phyloP scores from a whole-genome alignment of 495 filamentous ascomycete genomes.

The Xylaria acuta region DNA sequence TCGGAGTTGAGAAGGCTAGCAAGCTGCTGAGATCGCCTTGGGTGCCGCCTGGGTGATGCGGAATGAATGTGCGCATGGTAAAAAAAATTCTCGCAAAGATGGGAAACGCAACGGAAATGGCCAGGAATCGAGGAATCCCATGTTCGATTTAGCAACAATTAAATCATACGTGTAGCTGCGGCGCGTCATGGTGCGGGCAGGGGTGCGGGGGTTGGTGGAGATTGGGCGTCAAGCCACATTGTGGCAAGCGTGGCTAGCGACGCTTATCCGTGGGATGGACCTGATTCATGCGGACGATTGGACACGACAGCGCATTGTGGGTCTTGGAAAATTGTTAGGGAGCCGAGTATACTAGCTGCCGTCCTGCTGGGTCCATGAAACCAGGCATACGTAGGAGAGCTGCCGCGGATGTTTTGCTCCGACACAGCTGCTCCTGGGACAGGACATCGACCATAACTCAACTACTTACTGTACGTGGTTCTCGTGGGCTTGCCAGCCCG shows the following conservation, averaged over 20 bases:
- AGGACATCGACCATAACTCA: background rate
- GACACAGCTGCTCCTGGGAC: background rate
- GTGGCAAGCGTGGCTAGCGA: background rate
- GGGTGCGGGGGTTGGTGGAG: background rate
- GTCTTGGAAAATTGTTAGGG: constrained; percentile 6
- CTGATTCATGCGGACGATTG: background rate
- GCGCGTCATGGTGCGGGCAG: background rate
- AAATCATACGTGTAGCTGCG: background rate
- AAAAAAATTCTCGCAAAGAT: background rate
- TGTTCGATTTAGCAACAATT: constrained; percentile 1
- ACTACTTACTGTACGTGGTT: constrained; percentile 9
- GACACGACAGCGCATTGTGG: background rate
- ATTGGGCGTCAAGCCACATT: constrained; percentile 2
- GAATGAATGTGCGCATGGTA: background rate
- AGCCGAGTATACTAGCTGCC: background rate
- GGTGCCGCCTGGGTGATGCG: background rate
- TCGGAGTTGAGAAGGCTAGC: background rate
- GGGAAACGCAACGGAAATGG: constrained; percentile 8
- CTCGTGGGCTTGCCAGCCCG: constrained; percentile 8
- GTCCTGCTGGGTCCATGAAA: background rate
- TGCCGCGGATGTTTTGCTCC: constrained; percentile 18
- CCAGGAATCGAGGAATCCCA: constrained; percentile 4
- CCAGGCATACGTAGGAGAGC: constrained; percentile 1
- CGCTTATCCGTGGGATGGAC: background rate
- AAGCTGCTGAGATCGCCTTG: background rate